Evolutionary conservation across 2,329 filamentous ascomycete species (phyloP), one percentile per base, ranked within the genome.

Genomic region (Emmonsiellopsis sp.): DNA sequence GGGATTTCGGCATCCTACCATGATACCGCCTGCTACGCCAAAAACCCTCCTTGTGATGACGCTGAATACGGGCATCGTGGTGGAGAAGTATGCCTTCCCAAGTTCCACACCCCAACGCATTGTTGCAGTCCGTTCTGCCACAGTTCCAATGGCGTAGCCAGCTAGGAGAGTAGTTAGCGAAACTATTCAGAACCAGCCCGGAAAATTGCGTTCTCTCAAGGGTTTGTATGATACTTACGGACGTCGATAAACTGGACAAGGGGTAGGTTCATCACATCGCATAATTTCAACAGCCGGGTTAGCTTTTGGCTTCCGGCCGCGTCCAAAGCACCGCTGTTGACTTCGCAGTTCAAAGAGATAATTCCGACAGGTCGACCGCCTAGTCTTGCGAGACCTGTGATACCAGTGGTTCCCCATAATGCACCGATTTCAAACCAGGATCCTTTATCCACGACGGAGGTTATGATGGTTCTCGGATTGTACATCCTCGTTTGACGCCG

Each of bases 381-480:
- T 1, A 85, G 66, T 5, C 82, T 70, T 1, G 81, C 82, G 0
- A 85, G 73, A 0, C 82, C 82, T 7, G 79, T 75, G 37, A 85
- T 83, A 0, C 79, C 76, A 0, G 81, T 83, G 1, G 75, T 77
- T 4, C 82, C 82, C 82, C 82, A 85, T 1, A 83, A 71, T 0
- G 75, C 64, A 3, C 82, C 82, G 46, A 85, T 85, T 57, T 85
- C 82, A 64, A 85, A 85, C 73, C 79, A 85, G 0, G 76, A 79
- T 20, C 62, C 72, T 2, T 60, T 57, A 58, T 85, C 82, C 0
- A 84, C 76, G 0, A 84, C 76, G 2, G 73, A 76, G 0, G 67
- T 72, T 55, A 85, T 82, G 55, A 85, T 79, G 1, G 73, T 76
- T 6, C 77, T 71, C 0, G 80, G 73, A 56, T 83, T 76, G 60